These are phyloP conservation scores for Neofusicoccum kwambonambiense DNA, from an alignment of 2,329 filamentous ascomycete genomes.

Conservation along the genomic window DNA sequence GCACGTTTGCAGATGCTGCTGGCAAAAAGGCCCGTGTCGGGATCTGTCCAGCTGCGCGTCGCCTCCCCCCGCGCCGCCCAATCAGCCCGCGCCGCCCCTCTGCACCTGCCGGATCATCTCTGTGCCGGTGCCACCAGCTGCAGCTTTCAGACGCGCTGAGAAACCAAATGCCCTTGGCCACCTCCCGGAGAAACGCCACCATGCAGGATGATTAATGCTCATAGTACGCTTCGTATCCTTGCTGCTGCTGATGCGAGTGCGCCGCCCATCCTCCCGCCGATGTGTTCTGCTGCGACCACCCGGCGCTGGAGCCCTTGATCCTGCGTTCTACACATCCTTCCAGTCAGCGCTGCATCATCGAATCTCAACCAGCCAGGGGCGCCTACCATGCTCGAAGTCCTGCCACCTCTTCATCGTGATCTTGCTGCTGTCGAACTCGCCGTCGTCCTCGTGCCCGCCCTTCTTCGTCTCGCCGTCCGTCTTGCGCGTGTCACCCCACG, in stretches of 20 bases:
- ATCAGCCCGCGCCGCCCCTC: not conserved
- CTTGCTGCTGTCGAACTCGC: conserved; percentile 97
- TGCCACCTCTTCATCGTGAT: conserved; percentile 99
- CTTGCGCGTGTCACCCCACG: conserved; percentile 97
- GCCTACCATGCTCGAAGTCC: conserved; percentile 80
- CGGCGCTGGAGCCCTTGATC: conserved; percentile 38
- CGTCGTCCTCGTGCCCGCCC: conserved; percentile 81
- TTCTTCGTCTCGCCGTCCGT: conserved; percentile 89
- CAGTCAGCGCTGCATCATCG: conserved; percentile 26
- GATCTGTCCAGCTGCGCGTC: conserved; percentile 10
- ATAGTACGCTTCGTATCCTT: conserved; percentile 41
- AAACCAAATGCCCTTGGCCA: conserved; percentile 6
- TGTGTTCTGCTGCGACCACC: conserved; percentile 28
- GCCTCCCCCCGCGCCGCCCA: not conserved
- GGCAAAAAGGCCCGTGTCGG: conserved; percentile 12
- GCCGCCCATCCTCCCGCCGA: conserved; percentile 35
- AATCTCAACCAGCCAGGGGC: not conserved
- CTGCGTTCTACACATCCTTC: conserved; percentile 39
- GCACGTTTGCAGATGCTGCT: conserved; percentile 16
- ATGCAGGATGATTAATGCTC: conserved; percentile 29
- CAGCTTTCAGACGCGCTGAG: conserved; percentile 9
- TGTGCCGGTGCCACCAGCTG: conserved; percentile 9
- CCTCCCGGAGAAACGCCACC: conserved; percentile 7
- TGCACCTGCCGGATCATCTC: conserved; percentile 2
- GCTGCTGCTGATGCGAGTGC: conserved; percentile 30